Base-by-base conservation (phyloP, 148 eudicot genomes). In the Diospyros lotus region DNA sequence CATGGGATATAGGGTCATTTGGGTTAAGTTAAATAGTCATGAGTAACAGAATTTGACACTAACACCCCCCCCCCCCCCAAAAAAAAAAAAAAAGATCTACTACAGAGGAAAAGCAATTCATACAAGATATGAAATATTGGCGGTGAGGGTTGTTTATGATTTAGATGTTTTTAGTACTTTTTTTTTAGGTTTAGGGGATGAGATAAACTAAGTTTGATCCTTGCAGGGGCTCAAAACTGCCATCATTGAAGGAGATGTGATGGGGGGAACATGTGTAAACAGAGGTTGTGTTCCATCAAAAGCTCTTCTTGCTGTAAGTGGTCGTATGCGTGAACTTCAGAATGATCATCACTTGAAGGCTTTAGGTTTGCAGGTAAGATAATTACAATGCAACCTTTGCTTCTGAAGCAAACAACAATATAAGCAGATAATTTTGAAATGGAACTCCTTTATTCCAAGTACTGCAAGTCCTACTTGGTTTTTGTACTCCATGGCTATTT, bases 281-380 rank as follows among this genome's bases (percentile, higher is more conserved):
- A 84, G 98, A 77, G 98, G 98, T 55, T 93, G 98, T 80, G 98
- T 93, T 64, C 98, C 98, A 63, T 93, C 98, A 14, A 93, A 93
- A 80, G 98, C 98, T 15, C 89, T 93, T 82, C 84, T 93, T 74
- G 98, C 98, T 73, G 98, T 90, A 44, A 93, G 98, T 79, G 98
- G 98, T 8, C 87, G 98, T 75, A 93, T 93, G 96, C 88, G 92
- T 18, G 98, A 93, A 80, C 93, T 93, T 82, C 98, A 87, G 79
- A 90, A 93, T 74, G 96, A 90, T 58, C 96, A 87, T 14, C 98
- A 93, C 77, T 82, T 93, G 88, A 93, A 93, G 82, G 82, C 96
- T 58, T 90, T 93, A 77, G 98, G 98, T 80, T 72, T 93, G 76
- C 98, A 93, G 93, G 98, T 93, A 55, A 55, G 39, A 15, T 6